These are phyloP conservation scores for Obelidium mucronatum DNA, from an alignment of 192 early-diverging fungal genomes.

Conservation along the genomic window DNA sequence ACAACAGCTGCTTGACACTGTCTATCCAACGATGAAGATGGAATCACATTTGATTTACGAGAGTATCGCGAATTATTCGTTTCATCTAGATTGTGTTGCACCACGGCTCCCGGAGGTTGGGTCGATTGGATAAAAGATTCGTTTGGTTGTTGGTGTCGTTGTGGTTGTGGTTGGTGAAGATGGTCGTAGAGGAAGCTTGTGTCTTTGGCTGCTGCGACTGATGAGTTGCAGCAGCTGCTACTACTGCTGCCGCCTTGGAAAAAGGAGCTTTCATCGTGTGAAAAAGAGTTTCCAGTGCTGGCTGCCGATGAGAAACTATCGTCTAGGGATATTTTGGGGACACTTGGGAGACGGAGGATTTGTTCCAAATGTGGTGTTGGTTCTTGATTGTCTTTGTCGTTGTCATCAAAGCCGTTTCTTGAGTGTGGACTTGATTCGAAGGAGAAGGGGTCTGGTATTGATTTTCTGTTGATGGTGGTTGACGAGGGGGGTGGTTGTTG, in stretches of 20 bases:
- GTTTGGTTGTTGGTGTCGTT: not conserved
- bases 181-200: not conserved
- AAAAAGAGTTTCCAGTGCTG: not conserved
- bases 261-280: not conserved
- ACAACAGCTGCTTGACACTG: not conserved
- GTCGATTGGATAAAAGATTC: too few relatives aligned
- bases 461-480: too few relatives aligned
- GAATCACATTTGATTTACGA: not conserved
- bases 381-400: too few relatives aligned
- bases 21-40: slow-evolving; percentile 2
- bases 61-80: not conserved
- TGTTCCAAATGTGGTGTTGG: too few relatives aligned
- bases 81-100: too few relatives aligned
- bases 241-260: not conserved
- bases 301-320: not conserved
- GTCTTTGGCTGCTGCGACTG: too few relatives aligned
- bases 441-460: not conserved
- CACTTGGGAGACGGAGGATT: not conserved
- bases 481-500: too few relatives aligned
- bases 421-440: not conserved
- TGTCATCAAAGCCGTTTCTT: too few relatives aligned
- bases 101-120: too few relatives aligned
- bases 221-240: too few relatives aligned
- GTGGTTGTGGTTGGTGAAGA: not conserved
- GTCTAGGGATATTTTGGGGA: too few relatives aligned